phyloP scores from a whole-genome alignment of 768 basidiomycete species.

The Kockovaella imperatae region DNA sequence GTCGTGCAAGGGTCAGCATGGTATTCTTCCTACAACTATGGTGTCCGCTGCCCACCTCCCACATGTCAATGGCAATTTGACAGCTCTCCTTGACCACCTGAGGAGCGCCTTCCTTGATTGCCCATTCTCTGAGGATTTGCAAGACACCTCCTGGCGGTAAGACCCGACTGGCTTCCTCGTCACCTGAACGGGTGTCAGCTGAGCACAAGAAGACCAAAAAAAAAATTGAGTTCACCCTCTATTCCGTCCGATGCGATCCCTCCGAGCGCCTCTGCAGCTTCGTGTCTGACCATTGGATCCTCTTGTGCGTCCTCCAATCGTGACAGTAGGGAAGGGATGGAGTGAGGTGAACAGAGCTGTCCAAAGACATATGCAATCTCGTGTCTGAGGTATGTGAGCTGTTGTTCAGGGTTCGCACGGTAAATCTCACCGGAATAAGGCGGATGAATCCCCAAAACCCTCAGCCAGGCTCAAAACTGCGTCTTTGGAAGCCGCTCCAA shows the following conservation, averaged over 20 bases:
- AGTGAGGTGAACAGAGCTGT: slow-evolving; percentile 79
- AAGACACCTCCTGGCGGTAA: slow-evolving; percentile 68
- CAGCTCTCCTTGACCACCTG: slow-evolving; percentile 91
- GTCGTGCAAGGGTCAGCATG: not conserved
- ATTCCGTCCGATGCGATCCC: slow-evolving; percentile 61
- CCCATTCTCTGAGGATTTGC: slow-evolving; percentile 77
- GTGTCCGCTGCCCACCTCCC: slow-evolving; percentile 49
- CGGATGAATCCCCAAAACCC: slow-evolving; percentile 81
- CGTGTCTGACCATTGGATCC: slow-evolving; percentile 95
- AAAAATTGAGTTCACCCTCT: no score
- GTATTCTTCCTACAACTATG: not conserved
- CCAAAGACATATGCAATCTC: slow-evolving; percentile 99
- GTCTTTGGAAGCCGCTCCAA: slow-evolving; percentile 58
- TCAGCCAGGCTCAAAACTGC: slow-evolving; percentile 86
- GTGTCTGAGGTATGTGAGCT: slow-evolving; percentile 53
- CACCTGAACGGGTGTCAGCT: slow-evolving; percentile 6
- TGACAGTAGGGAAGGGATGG: slow-evolving; percentile 71
- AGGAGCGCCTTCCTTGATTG: slow-evolving; percentile 67
- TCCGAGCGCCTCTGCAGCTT: slow-evolving; percentile 97
- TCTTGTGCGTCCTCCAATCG: slow-evolving; percentile 68
- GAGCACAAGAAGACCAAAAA: no score
- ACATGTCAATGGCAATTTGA: slow-evolving; percentile 94
- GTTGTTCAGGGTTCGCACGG: not conserved
- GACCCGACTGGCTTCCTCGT: slow-evolving; percentile 45
- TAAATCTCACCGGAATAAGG: slow-evolving; percentile 80